Conservation (phyloP, 805 yeast genomes). For the Cephaloascus fragrans region DNA sequence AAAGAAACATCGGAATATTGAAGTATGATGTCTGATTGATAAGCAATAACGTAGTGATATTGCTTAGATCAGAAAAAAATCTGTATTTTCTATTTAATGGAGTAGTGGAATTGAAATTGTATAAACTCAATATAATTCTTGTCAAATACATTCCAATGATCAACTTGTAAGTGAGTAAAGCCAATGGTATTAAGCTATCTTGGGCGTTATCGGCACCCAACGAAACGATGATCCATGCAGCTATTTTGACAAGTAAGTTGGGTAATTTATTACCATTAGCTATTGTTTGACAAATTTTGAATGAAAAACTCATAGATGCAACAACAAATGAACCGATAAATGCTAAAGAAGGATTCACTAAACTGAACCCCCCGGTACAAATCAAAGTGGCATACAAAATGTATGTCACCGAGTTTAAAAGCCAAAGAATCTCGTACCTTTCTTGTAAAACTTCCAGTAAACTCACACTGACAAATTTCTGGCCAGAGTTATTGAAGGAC, state of each 20-base stretch:
- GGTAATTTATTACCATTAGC: conserved; percentile 51
- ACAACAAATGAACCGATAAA: conserved; percentile 38
- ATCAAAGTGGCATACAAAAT: conserved; percentile 10
- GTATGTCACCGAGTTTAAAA: conserved; percentile 31
- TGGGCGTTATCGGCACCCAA: conserved; percentile 17
- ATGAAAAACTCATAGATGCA: conserved; percentile 34
- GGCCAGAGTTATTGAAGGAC: conserved; percentile 89
- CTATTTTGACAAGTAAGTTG: conserved; percentile 9
- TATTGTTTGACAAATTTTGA: conserved; percentile 43
- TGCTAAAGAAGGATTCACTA: conserved; percentile 19
- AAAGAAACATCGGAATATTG: conserved; percentile 38
- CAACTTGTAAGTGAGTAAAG: conserved; percentile 11
- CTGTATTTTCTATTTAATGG: conserved; percentile 3
- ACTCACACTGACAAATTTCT: conserved; percentile 53
- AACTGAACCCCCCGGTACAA: conserved; percentile 14
- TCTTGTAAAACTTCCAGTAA: conserved; percentile 32
- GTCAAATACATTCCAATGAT: neutral
- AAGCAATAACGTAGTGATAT: conserved; percentile 27
- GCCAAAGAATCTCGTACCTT: conserved; percentile 33
- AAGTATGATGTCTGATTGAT: conserved; percentile 40
- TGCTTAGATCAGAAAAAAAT: conserved; percentile 23
- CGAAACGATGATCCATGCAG: conserved; percentile 17
- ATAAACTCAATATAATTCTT: neutral
- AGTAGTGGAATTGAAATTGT: neutral
- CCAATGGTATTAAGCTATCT: conserved; percentile 20